Evolutionary conservation across 148 eudicot species (phyloP).

Genomic region (Oxyria digyna): DNA sequence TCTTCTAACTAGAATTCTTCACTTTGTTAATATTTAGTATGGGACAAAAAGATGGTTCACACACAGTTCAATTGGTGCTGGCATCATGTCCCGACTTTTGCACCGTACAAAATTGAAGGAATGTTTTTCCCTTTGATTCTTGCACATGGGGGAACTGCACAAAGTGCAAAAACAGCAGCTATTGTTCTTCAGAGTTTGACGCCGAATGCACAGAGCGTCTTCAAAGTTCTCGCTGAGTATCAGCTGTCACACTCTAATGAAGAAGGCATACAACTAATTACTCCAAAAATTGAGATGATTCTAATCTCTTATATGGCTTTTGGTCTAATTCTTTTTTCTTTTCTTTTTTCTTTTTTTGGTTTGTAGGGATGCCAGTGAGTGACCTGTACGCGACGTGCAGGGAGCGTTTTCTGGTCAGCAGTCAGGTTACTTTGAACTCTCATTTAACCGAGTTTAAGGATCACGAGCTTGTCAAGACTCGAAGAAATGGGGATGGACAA

Average conservation of each 20-base stretch:
- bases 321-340: too few species aligned
- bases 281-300: neutral
- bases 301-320: neutral
- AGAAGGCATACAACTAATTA: constrained; percentile 35
- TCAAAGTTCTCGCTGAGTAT: constrained; percentile 82
- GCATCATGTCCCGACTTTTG: constrained; percentile 89
- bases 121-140: constrained; percentile 69
- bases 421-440: constrained; percentile 81
- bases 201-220: constrained; percentile 96
- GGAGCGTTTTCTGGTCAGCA: constrained; percentile 82
- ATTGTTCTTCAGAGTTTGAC: constrained; percentile 88
- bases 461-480: constrained; percentile 72
- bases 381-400: constrained; percentile 59
- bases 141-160: constrained; percentile 55
- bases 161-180: constrained; percentile 77
- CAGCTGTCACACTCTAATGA: constrained; percentile 78
- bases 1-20: neutral
- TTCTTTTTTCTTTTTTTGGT: neutral
- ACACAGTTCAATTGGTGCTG: constrained; percentile 90
- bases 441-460: constrained; percentile 92
- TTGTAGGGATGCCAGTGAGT: constrained; percentile 61
- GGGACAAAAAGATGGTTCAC: constrained; percentile 99
- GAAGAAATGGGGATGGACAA: constrained; percentile 78
- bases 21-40: constrained; percentile 26
- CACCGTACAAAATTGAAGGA: constrained; percentile 76